phyloP scores from a whole-genome alignment of 768 basidiomycete species.

The Mycena galopus region DNA sequence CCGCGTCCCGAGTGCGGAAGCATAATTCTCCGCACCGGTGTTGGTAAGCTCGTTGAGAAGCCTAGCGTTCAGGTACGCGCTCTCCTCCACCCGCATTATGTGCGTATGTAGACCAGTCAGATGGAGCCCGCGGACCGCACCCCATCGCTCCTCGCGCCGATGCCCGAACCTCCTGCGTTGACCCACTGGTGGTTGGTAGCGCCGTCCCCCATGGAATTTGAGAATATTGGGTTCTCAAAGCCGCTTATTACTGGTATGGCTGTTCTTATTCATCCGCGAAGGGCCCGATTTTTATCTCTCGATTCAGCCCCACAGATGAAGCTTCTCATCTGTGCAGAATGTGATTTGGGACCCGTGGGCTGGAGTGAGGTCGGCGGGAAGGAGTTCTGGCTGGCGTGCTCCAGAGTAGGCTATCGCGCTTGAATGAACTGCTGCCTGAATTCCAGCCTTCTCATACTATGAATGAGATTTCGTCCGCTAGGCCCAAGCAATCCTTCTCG shows the following conservation, averaged over 20 bases:
- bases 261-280: neutral
- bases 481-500: too few species aligned
- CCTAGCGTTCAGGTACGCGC: constrained; percentile 67
- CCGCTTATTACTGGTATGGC: constrained; percentile 49
- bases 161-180: constrained; percentile 69
- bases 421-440: neutral
- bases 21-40: constrained; percentile 72
- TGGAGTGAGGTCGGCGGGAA: constrained; percentile 80
- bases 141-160: constrained; percentile 59
- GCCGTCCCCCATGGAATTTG: constrained; percentile 85
- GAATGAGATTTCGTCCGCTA: too few species aligned
- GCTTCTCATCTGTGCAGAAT: constrained; percentile 84
- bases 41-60: constrained; percentile 68
- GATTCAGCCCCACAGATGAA: constrained; percentile 61
- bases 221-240: constrained; percentile 87
- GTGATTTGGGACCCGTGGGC: constrained; percentile 86
- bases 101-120: constrained; percentile 46
- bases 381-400: constrained; percentile 84
- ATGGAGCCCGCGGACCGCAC: constrained; percentile 66
- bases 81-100: neutral
- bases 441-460: too few species aligned
- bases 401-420: constrained; percentile 72
- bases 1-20: constrained; percentile 77
- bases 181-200: constrained; percentile 83
- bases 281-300: neutral